Percentiles rank a stretch among this genome's conserved stretches.
Evolutionary conservation across 495 filamentous ascomycete genomes (phyloP).

Genomic region (Chaetomidium leptoderma): DNA sequence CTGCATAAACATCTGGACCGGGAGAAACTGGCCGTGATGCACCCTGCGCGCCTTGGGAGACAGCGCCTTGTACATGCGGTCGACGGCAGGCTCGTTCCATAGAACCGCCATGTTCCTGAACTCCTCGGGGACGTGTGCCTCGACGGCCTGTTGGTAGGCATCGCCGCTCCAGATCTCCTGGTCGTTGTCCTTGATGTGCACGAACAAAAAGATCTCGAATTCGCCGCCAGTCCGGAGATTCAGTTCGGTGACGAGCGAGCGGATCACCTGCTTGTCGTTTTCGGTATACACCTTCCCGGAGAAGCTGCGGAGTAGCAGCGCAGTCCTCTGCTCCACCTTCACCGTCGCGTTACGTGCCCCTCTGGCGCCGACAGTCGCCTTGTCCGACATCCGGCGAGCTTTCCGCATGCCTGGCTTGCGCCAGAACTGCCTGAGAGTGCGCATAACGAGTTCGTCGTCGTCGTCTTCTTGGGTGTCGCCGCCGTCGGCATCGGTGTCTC

Average conservation of each 20-base stretch:
- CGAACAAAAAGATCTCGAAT: constrained; percentile 70
- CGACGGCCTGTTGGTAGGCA: constrained; percentile 51
- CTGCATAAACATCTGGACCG: constrained; percentile 62
- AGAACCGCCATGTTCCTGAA: constrained; percentile 63
- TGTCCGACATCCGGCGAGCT: background rate
- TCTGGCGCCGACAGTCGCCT: background rate
- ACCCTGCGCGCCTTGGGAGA: constrained; percentile 36
- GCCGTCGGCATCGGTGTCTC: background rate
- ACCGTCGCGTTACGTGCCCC: constrained; percentile 10
- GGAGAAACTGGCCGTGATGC: constrained; percentile 52
- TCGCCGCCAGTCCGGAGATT: constrained; percentile 68
- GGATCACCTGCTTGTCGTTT: constrained; percentile 66
- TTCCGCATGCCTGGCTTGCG: background rate
- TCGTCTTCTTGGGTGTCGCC: no score
- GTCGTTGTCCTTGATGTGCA: constrained; percentile 61
- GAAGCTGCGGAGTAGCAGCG: constrained; percentile 65
- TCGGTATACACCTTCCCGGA: constrained; percentile 63
- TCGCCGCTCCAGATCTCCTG: constrained; percentile 53
- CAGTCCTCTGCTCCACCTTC: constrained; percentile 52
- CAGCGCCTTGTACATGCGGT: constrained; percentile 54
- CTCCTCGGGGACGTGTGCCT: constrained; percentile 56
- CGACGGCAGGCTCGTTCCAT: constrained; percentile 58
- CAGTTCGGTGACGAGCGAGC: constrained; percentile 69
- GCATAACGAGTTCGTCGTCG: background rate
- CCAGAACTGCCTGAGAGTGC: constrained; percentile 11